Evolutionary conservation across 129 eudicot species (phyloP).

Genomic region (Artemisia annua): DNA sequence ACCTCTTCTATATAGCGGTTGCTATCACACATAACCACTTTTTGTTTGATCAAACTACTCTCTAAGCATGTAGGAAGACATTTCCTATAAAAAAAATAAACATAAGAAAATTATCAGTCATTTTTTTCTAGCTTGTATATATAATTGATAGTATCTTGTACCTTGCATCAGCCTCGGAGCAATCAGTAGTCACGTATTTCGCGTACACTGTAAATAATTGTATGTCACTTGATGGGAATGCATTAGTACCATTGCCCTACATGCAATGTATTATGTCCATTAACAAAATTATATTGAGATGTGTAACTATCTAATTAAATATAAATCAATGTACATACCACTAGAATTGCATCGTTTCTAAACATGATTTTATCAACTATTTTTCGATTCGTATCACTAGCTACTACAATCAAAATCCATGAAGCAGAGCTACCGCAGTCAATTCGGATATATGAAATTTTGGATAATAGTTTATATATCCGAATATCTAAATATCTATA

Average conservation of each 20-base stretch:
- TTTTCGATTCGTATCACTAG: constrained; percentile 25
- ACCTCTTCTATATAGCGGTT: background rate
- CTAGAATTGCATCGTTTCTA: constrained; percentile 14
- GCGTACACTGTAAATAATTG: background rate
- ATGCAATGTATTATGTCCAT: background rate
- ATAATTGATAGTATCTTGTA: background rate
- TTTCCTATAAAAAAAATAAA: background rate
- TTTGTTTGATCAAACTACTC: background rate
- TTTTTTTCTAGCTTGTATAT: background rate
- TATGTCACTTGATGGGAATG: background rate
- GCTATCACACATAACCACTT: constrained; percentile 12
- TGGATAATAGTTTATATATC: no score
- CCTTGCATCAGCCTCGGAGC: background rate
- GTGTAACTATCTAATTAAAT: background rate
- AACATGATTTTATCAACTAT: constrained; percentile 23
- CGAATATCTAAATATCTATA: no score
- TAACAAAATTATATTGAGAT: background rate
- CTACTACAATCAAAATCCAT: constrained; percentile 22
- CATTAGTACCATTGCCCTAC: background rate
- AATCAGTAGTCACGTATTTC: background rate
- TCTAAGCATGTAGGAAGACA: constrained; percentile 1
- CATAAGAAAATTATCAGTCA: background rate
- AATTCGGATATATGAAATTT: no score
- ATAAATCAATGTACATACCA: background rate
- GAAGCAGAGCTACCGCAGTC: no score